Evolutionary conservation across 495 filamentous ascomycete species (phyloP).

Genomic region (Penicillium robsamsonii): DNA sequence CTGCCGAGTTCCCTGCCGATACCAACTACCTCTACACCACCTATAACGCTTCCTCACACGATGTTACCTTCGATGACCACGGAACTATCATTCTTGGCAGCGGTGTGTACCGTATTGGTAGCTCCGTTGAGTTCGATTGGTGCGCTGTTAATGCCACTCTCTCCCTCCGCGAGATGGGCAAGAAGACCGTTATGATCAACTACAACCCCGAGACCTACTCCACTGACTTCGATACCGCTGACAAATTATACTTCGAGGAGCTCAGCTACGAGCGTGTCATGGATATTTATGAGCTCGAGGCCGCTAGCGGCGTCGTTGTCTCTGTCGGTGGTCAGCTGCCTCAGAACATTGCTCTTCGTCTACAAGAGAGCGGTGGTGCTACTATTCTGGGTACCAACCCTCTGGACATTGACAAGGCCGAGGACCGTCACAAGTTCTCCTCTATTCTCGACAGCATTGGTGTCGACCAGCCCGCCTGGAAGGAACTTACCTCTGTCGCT

Average conservation of each 20-base stretch:
- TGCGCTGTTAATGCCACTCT: conserved; percentile 93
- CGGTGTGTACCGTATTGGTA: conserved; percentile 95
- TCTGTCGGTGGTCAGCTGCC: conserved; percentile 95
- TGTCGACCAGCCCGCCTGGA: conserved; percentile 97
- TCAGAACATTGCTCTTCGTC: conserved; percentile 91
- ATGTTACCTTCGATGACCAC: conserved; percentile 93
- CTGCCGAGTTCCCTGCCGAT: conserved; percentile 95
- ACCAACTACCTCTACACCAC: conserved; percentile 98
- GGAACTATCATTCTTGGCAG: conserved; percentile 86
- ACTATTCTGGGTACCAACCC: conserved; percentile 90
- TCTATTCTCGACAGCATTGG: conserved; percentile 93
- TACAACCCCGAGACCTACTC: conserved; percentile 87
- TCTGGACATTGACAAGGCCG: conserved; percentile 91
- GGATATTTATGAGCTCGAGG: conserved; percentile 97
- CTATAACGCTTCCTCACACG: conserved; percentile 94
- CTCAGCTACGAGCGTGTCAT: conserved; percentile 95
- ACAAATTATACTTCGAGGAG: conserved; percentile 96
- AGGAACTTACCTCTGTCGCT: conserved; percentile 85
- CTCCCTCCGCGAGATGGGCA: conserved; percentile 81
- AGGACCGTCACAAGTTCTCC: conserved; percentile 97
- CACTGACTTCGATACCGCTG: conserved; percentile 93
- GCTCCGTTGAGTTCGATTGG: conserved; percentile 98
- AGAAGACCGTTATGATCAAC: conserved; percentile 99
- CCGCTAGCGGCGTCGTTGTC: conserved; percentile 83
- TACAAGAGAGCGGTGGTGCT: conserved; percentile 88